A percentile compares a stretch with the other conserved stretches of the same genome.
Evolutionary conservation across 202 grass and related monocot species (phyloP).

Genomic region (Zoysia matrella): DNA sequence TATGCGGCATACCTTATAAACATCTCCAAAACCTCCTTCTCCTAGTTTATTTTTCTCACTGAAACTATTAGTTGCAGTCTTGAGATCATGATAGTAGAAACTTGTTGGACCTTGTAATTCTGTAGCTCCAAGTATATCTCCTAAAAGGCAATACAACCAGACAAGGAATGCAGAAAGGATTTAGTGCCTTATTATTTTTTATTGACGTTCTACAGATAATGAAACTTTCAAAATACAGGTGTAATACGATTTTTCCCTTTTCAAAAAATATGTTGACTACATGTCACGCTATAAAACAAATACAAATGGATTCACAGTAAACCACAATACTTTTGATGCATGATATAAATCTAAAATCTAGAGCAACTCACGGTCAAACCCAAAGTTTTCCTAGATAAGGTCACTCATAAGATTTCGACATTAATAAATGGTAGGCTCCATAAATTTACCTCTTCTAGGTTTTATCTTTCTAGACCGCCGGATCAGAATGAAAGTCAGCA

Average conservation of each 20-base stretch:
- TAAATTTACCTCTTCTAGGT: conserved; percentile 54
- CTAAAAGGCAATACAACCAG: conserved; percentile 43
- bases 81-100: conserved; percentile 75
- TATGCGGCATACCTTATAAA: conserved; percentile 66
- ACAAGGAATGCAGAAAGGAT: conserved; percentile 27
- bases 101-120: conserved; percentile 68
- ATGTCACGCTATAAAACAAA: conserved; percentile 23
- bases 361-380: too few relatives aligned
- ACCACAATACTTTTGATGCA: conserved; percentile 33
- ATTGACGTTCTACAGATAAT: conserved; percentile 22
- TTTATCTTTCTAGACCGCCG: conserved; percentile 42
- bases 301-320: conserved; percentile 11
- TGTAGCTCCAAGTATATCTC: conserved; percentile 72
- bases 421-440: conserved; percentile 1
- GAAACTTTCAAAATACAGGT: neutral
- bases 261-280: neutral
- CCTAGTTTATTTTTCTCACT: conserved; percentile 77
- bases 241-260: neutral
- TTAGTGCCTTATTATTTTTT: neutral
- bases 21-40: conserved; percentile 83
- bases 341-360: neutral
- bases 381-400: neutral
- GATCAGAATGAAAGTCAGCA: conserved; percentile 56
- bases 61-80: conserved; percentile 72
- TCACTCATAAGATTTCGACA: neutral